Percentiles rank a stretch among this genome's conserved stretches.
Conservation (phyloP, 768 basidiomycete genomes). For the Tricholoma matsutake region DNA sequence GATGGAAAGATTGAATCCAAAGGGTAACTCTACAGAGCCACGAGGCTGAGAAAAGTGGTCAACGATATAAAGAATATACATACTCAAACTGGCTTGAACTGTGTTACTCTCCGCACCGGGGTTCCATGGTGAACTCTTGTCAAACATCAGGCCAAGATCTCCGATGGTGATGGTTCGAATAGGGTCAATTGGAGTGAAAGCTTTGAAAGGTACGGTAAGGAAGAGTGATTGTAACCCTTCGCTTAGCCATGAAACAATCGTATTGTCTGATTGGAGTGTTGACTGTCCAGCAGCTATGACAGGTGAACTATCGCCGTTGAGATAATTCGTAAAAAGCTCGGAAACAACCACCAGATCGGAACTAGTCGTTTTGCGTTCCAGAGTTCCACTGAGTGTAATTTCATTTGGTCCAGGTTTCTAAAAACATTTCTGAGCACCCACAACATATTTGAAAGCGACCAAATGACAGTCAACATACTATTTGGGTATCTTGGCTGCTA, state of each 20-base stretch:
- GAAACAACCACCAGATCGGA: conserved; percentile 49
- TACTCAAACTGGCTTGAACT: conserved; percentile 58
- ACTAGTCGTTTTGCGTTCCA: conserved; percentile 49
- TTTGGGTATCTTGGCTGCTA: conserved; percentile 44
- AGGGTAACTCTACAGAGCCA: conserved; percentile 52
- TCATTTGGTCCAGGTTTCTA: conserved; percentile 54
- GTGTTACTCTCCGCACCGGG: conserved; percentile 55
- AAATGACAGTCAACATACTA: conserved; percentile 39
- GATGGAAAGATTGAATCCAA: conserved; percentile 62
- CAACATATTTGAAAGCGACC: conserved; percentile 1
- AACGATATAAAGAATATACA: conserved; percentile 11
- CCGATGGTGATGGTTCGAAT: conserved; percentile 66
- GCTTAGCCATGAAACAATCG: conserved; percentile 64
- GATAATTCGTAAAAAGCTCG: conserved; percentile 64
- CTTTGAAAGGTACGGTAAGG: conserved; percentile 63
- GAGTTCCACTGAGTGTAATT: conserved; percentile 54
- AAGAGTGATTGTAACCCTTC: conserved; percentile 52
- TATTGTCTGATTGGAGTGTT: conserved; percentile 54
- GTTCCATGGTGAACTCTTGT: conserved; percentile 49
- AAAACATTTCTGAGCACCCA: not conserved
- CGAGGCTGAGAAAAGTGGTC: not conserved
- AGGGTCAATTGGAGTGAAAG: conserved; percentile 49
- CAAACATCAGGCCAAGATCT: conserved; percentile 54
- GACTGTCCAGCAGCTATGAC: conserved; percentile 61
- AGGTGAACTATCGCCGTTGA: conserved; percentile 58